phyloP scores from a whole-genome alignment of 305 asterid genomes.

The Ruellia speciosa region DNA sequence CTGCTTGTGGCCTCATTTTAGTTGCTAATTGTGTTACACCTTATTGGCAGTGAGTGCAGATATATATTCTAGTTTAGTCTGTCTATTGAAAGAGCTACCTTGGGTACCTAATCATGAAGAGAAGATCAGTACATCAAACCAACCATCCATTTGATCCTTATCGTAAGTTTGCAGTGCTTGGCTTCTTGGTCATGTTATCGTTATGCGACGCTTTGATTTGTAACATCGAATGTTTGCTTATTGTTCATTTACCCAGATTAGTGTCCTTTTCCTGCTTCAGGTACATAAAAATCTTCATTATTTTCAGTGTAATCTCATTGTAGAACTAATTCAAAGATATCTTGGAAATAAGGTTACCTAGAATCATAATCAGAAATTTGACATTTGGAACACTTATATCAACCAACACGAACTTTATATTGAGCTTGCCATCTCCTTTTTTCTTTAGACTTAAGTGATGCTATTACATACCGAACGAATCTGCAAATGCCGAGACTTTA shows the following conservation, averaged over 20 bases:
- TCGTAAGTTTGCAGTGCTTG: slow-evolving; percentile 40
- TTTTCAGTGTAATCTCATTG: not conserved
- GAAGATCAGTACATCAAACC: slow-evolving; percentile 48
- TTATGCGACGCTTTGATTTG: too few relatives aligned
- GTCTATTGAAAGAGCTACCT: slow-evolving; percentile 3
- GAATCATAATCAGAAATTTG: not conserved
- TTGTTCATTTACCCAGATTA: not conserved
- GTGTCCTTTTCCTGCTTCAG: not conserved
- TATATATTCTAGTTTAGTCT: slow-evolving; percentile 5
- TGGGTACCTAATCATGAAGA: slow-evolving; percentile 45
- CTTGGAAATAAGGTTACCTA: not conserved
- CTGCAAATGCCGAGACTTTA: too few relatives aligned
- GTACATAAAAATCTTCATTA: not conserved
- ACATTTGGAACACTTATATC: not conserved
- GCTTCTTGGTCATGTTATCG: too few relatives aligned
- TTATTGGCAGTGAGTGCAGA: slow-evolving; percentile 23
- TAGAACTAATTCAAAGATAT: not conserved
- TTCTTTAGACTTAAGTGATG: too few relatives aligned
- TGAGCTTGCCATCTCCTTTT: not conserved
- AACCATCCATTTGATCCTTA: slow-evolving; percentile 50
- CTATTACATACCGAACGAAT: too few relatives aligned
- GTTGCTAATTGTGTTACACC: slow-evolving; percentile 10
- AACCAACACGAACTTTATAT: not conserved
- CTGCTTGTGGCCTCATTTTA: slow-evolving; percentile 9
- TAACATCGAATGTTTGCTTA: not conserved